Evolutionary conservation across 495 filamentous ascomycete species (phyloP).

Genomic region (Hypoxylon crocopeplum): DNA sequence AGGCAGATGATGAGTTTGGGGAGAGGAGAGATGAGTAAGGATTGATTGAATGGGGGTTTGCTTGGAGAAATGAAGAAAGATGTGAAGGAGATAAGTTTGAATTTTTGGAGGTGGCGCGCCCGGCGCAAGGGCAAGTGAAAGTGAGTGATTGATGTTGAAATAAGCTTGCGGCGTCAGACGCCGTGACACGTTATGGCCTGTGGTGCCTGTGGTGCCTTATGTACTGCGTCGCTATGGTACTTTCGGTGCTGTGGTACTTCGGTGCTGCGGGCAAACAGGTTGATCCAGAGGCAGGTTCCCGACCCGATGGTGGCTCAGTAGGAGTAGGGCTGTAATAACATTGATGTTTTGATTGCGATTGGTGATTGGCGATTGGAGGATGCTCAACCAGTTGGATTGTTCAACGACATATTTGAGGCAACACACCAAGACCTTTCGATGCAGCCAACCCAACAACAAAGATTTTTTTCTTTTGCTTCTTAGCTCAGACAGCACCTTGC

Average conservation of each 20-base stretch:
- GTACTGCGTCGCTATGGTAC: neutral
- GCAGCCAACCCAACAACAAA: conserved; percentile 35
- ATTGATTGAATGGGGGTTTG: neutral
- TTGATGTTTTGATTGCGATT: conserved; percentile 36
- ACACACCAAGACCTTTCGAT: conserved; percentile 32
- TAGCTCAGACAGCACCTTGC: conserved; percentile 11
- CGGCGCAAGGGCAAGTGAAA: conserved; percentile 24
- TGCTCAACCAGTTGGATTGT: conserved; percentile 39
- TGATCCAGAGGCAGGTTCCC: conserved; percentile 19
- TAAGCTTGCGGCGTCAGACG: conserved; percentile 34
- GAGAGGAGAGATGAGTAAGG: neutral
- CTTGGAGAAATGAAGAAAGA: no score
- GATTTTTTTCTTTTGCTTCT: conserved; percentile 12
- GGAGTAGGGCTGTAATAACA: conserved; percentile 31
- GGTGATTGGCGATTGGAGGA: conserved; percentile 37
- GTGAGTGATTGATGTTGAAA: conserved; percentile 26
- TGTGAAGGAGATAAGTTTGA: neutral
- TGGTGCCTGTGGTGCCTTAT: neutral
- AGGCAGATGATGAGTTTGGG: conserved; percentile 8
- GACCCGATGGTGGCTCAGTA: conserved; percentile 16
- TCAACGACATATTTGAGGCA: conserved; percentile 36
- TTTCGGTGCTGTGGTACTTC: neutral
- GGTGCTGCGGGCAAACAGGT: conserved; percentile 24
- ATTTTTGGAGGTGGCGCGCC: conserved; percentile 32
- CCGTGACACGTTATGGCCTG: conserved; percentile 39